A percentile compares a stretch with the other conserved stretches of the same genome.
Conservation (phyloP, 78 protist genomes). For the Isochrysis galbana region DNA sequence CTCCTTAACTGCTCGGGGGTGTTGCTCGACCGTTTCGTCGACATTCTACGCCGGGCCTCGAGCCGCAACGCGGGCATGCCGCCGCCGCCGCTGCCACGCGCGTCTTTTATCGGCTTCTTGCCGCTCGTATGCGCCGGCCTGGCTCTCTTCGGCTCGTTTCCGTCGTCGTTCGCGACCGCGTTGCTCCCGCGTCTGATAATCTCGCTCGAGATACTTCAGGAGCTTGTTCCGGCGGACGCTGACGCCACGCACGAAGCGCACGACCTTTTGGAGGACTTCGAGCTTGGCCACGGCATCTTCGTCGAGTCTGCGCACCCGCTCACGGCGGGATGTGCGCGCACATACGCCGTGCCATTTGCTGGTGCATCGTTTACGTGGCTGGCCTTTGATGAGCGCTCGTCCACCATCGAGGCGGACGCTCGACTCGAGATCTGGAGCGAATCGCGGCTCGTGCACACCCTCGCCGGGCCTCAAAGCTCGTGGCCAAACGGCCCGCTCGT, state of each 20-base stretch:
- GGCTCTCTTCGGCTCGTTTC: neutral
- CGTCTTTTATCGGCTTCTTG: neutral
- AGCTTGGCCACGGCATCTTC: neutral
- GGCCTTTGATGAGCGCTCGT: neutral
- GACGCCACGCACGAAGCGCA: neutral
- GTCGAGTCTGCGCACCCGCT: neutral
- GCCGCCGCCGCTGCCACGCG: neutral
- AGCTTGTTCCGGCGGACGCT: neutral
- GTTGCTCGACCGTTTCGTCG: neutral
- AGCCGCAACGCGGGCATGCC: neutral
- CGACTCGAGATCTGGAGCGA: neutral
- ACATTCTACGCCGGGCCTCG: neutral
- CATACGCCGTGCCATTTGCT: neutral
- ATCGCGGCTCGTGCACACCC: neutral
- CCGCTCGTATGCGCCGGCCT: neutral
- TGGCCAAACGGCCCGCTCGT: neutral
- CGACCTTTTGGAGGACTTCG: neutral
- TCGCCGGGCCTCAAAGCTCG: neutral
- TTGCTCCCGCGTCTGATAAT: neutral
- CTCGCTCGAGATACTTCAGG: neutral
- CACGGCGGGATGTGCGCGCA: neutral
- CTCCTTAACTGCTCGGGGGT: neutral
- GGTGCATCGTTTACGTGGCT: neutral
- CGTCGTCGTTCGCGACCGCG: neutral
- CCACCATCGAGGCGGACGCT: neutral